phyloP scores from a whole-genome alignment of 2,329 filamentous ascomycete species.

The Botryosphaeria dothidea region DNA sequence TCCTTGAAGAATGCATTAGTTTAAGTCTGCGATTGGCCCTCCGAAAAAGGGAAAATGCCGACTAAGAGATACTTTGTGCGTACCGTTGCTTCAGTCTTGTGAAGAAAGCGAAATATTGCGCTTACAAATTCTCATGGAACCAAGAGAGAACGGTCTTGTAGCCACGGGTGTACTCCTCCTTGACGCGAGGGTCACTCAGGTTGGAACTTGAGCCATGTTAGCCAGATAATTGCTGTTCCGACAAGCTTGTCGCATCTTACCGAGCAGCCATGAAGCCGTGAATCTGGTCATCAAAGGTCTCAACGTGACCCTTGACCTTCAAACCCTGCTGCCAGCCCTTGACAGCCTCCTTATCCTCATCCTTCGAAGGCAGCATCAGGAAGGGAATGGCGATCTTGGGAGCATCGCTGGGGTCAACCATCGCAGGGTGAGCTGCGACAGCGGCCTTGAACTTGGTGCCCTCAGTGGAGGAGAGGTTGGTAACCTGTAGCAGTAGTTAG shows the following conservation, averaged over 20 bases:
- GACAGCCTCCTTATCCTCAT: conserved; percentile 56
- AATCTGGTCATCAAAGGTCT: conserved; percentile 52
- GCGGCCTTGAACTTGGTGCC: conserved; percentile 59
- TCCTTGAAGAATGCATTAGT: no score
- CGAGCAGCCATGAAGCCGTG: conserved; percentile 48
- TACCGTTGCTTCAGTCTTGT: conserved; percentile 9
- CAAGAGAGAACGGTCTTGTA: conserved; percentile 52
- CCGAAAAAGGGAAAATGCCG: no score
- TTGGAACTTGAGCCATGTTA: conserved; percentile 35
- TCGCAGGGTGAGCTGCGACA: conserved; percentile 59
- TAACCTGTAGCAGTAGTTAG: conserved; percentile 45
- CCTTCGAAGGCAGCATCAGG: conserved; percentile 58
- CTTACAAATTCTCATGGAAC: conserved; percentile 56
- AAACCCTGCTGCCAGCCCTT: conserved; percentile 50
- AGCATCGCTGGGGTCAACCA: conserved; percentile 61
- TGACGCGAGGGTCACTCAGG: conserved; percentile 49
- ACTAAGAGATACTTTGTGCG: neutral
- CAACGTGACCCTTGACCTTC: conserved; percentile 48
- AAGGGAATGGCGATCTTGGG: conserved; percentile 58
- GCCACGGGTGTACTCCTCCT: conserved; percentile 51
- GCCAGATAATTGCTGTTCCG: neutral
- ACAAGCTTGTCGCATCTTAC: conserved; percentile 20
- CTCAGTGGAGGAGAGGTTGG: conserved; percentile 53
- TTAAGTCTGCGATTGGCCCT: no score
- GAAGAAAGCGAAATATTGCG: conserved; percentile 20